These are phyloP conservation scores for Solanum infundibuliforme DNA, from an alignment of 257 asterid species.

Conservation along the genomic window DNA sequence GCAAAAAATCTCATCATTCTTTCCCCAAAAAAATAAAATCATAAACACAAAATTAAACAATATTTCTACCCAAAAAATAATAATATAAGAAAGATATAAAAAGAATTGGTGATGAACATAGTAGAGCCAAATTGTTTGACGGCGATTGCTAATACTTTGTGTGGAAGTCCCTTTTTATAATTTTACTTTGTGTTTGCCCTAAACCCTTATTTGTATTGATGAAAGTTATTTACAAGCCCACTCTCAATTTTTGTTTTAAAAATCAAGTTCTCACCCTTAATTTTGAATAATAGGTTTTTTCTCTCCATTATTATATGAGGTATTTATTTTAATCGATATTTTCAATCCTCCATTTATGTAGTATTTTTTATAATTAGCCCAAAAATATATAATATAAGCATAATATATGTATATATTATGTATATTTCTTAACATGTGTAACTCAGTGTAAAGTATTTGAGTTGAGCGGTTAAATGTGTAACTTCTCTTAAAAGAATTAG, in stretches of 20 bases:
- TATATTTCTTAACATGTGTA: too few relatives aligned
- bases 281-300: too few relatives aligned
- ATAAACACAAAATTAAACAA: neutral
- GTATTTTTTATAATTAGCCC: neutral
- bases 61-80: neutral
- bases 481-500: too few relatives aligned
- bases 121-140: neutral
- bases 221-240: neutral
- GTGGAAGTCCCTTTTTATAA: neutral
- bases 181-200: neutral
- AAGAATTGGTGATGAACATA: neutral
- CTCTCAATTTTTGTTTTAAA: too few relatives aligned
- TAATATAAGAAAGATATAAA: neutral
- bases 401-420: too few relatives aligned
- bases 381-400: too few relatives aligned
- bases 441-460: too few relatives aligned
- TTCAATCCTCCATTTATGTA: too few relatives aligned
- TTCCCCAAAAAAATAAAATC: neutral
- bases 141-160: neutral
- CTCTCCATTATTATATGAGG: neutral
- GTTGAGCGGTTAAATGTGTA: too few relatives aligned
- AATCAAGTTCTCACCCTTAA: too few relatives aligned
- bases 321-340: neutral
- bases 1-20: neutral
- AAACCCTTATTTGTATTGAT: neutral